Base-by-base conservation (phyloP, 2,329 filamentous ascomycete genomes). In the Xylariales sp. region DNA sequence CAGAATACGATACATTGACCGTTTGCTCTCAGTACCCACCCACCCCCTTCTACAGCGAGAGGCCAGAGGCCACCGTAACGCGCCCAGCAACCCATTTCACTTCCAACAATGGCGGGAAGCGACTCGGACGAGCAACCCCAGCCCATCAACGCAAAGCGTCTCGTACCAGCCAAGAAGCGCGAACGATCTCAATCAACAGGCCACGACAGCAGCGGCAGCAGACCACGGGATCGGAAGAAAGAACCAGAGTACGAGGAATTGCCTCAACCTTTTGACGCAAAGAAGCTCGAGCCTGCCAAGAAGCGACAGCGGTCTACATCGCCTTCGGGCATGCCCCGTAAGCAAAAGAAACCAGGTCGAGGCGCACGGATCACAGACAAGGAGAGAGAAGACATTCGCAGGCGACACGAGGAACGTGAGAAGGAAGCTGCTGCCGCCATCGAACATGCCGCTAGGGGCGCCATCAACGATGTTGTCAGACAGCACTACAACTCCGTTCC, bases 401-500 rank as follows among this genome's bases (percentile, higher is more conserved):
- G 78, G 52, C 73, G 76, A 40, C 72, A 82, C 51, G 66, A 76
- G 11, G 76, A 85, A 45, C 74, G 74, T 47, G 73, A 76, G 40
- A 63, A 63, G 35, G 68, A 69, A 22, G 64, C 61, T 11, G 57
- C 58, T 5, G 59, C 61, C 11, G 62, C 61, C 6, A 57, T 63
- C 9, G 63, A 34, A 19, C 34, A 42, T 5, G 28, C 33, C 65
- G 38, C 63, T 68, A 31, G 63, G 65, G 31, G 66, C 70, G 24
- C 68, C 31, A 81, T 88, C 31, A 82, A 90, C 53, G 88, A 97
- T 56, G 83, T 95, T 6, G 93, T 97, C 36, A 80, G 84, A 38
- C 84, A 95, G 51, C 91, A 96, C 64, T 98, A 98, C 74, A 98
- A 98, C 64, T 84, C 86, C 27, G 91, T 97, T 0, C 91, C 91